Evolutionary conservation across 768 basidiomycete species (phyloP).

Genomic region (Termitomyces sp.): DNA sequence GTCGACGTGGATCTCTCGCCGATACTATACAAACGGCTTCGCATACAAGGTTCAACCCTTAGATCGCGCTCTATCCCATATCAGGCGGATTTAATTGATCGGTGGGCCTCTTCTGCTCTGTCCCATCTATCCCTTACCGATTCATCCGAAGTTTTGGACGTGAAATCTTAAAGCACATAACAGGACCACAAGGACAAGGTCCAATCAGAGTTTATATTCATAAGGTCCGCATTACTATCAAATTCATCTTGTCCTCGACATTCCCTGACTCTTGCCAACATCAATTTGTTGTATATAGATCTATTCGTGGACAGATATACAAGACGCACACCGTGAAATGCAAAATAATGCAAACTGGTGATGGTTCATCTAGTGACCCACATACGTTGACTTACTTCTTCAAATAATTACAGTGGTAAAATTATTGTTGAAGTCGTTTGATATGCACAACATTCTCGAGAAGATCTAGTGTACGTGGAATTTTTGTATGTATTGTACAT

Average conservation of each 20-base stretch:
- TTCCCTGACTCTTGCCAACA: not conserved
- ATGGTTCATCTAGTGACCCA: conserved; percentile 7
- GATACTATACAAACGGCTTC: conserved; percentile 79
- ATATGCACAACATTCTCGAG: not conserved
- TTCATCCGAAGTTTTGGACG: conserved; percentile 38
- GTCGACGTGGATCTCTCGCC: conserved; percentile 54
- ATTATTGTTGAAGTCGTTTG: conserved; percentile 37
- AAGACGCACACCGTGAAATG: conserved; percentile 81
- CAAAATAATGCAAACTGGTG: conserved; percentile 55
- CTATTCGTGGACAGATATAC: conserved; percentile 75
- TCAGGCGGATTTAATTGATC: conserved; percentile 63
- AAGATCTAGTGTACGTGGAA: not conserved
- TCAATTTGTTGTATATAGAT: conserved; percentile 48
- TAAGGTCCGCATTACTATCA: conserved; percentile 39
- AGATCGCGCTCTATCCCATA: conserved; percentile 71
- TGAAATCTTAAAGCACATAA: conserved; percentile 53
- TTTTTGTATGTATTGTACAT: not conserved
- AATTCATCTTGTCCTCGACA: not conserved
- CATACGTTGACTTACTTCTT: not conserved
- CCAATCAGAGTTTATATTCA: conserved; percentile 72
- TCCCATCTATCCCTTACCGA: not conserved
- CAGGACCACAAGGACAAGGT: conserved; percentile 49
- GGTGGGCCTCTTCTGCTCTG: conserved; percentile 27
- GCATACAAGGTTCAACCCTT: conserved; percentile 84
- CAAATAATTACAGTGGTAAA: conserved; percentile 32